Percentiles rank a stretch among this genome's conserved stretches.
phyloP scores from a whole-genome alignment of 192 early-diverging fungal species.

The Linnemannia zychae region DNA sequence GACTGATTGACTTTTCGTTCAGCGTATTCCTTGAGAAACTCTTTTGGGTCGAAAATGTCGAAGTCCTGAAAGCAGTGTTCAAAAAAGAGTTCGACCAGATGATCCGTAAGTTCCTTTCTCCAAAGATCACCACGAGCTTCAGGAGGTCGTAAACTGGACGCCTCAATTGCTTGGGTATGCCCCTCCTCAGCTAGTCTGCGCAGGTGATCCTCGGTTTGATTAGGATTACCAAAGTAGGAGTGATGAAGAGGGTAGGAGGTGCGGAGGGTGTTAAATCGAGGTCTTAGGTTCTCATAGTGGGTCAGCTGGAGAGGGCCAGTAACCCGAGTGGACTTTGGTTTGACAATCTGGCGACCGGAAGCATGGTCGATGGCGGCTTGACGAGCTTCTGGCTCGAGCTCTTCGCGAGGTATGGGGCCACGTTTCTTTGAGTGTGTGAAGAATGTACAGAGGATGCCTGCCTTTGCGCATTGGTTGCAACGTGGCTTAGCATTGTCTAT shows the following conservation, averaged over 20 bases:
- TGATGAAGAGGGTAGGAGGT: not conserved
- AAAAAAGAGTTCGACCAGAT: constrained; percentile 6
- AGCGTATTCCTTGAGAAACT: constrained; percentile 3
- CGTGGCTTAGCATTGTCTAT: constrained; percentile 12
- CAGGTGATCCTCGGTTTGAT: not conserved
- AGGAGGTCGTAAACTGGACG: not conserved
- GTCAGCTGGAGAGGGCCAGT: not conserved
- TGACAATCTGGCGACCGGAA: not conserved
- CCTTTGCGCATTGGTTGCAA: not conserved
- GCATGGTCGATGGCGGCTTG: not conserved
- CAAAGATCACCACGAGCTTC: not conserved
- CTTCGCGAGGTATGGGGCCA: constrained; percentile 5
- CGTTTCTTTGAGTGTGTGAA: not conserved
- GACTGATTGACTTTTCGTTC: not conserved
- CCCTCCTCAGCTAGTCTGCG: not conserved
- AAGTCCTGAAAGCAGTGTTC: constrained; percentile 7
- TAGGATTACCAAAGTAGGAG: not conserved
- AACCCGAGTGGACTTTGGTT: not conserved
- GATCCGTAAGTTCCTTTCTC: constrained; percentile 4
- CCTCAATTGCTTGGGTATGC: not conserved
- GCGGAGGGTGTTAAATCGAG: not conserved
- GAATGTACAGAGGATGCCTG: not conserved
- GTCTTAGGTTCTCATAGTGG: not conserved
- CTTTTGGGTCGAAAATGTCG: not conserved
- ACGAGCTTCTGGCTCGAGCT: not conserved